Base-by-base conservation (phyloP, 1,284 basidiomycete genomes). In the Trametes polyzona region DNA sequence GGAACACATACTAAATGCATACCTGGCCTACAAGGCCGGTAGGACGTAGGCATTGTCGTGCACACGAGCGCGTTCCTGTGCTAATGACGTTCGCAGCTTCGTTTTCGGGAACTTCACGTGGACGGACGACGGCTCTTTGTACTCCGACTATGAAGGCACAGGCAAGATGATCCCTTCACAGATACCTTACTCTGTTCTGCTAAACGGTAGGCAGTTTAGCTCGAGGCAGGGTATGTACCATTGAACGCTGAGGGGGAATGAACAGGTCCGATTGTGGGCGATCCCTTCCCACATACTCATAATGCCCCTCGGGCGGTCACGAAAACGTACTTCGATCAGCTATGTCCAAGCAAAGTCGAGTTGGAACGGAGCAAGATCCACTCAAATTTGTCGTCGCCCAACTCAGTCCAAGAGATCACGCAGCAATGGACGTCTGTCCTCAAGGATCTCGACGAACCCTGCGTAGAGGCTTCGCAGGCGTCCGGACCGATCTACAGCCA, bases 31-130 rank as follows among this genome's bases (percentile, higher is more conserved):
- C 47, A 66, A 72, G n/a, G 67, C 79, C 0, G 72, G 74, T 32
- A 67, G 81, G 59, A 71, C 76, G 78, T 83, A 63, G 51, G 80
- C 70, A 4, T 11, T 4, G 8, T n/a, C 42, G 16, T 5, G 16
- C 16, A 3, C 3, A 4, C 11, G 14, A 12, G 8, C 4, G 11
- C 36, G 8, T 17, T 35, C 30, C 27, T 24, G 14, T 17, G 26
- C 33, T 40, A 16, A n/a, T 11, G 9, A 9, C 9, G 9, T 48
- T 44, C 32, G 17, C 26, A 68, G 72, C 8, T 86, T 79, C 56
- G 86, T 88, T 1, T 87, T 87, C 47, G 82, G 85, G 47, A 85
- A 88, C 64, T 87, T 86, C 57, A 79, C 78, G n/a, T 88, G 86
- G 86, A 66, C 65, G n/a, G 58, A 57, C 35, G 59, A 67, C 24